Evolutionary conservation across 768 basidiomycete species (phyloP), one percentile per base, ranked within the genome.

Genomic region (Royoungia palumana): DNA sequence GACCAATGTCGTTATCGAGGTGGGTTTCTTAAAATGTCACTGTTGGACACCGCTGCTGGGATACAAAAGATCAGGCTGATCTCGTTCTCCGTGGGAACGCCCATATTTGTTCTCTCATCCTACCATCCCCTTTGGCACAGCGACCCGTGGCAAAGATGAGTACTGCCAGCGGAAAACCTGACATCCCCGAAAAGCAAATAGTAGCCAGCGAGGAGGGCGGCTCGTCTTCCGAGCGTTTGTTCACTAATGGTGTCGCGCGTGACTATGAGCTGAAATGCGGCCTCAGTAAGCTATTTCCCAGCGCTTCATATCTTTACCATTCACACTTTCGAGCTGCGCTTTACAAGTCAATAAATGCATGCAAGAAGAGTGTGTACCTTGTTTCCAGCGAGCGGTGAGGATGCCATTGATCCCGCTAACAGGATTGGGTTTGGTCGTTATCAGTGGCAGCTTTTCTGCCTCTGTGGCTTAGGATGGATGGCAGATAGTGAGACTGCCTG

Each of bases 381-480:
- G 10, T 27, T 27, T 43, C 17, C 25, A 41, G 46, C 53, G 36
- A 47, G 42, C 17, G 11, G 25, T 44, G 45, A 53, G 43, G 17
- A 22, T 13, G 37, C 20, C 14, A 21, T 17, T 48, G 9, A 59
- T 16, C 5, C 11, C 25, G 21, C 9, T 30, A 11, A 40, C 56
- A 77, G 76, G 49, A 75, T 78, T 40, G 76, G 77, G 41, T 78
- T 74, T 35, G 77, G 77, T 13, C 69, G 67, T 35, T 79, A 78
- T 62, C 77, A 79, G 46, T 60, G 66, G 44, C 72, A 78, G 54
- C 68, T 79, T 25, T 77, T 79, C 56, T 17, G 69, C 21, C 62
- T 79, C 14, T 67, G 73, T 43, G 77, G 76, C 46, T 58, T 78
- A 6, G 76, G 77, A 47, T 78, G 77, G 76, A 53, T 73, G 38